Evolutionary conservation across 1,284 basidiomycete genomes (phyloP).

Genomic region (Ustilago cynodontis): DNA sequence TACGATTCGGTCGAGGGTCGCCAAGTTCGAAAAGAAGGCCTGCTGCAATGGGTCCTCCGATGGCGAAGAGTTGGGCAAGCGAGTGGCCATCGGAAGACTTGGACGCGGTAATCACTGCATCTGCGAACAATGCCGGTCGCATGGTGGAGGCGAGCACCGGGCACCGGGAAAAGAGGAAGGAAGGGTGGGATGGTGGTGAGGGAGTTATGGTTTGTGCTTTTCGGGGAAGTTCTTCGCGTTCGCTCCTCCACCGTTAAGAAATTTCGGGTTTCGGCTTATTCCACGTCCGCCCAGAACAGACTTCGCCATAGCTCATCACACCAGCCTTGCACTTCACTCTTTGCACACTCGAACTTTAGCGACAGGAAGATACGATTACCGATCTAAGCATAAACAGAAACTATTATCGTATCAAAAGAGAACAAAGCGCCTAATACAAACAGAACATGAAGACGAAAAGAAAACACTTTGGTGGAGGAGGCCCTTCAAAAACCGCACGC

Average conservation of each 20-base stretch:
- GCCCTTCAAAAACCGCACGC: slow-evolving; percentile 19
- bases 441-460: slow-evolving; percentile 8
- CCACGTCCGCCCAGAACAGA: neutral
- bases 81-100: slow-evolving; percentile 34
- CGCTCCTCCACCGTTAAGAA: neutral
- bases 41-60: slow-evolving; percentile 35
- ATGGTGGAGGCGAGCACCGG: slow-evolving; percentile 11
- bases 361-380: neutral
- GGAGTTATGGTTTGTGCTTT: slow-evolving; percentile 17
- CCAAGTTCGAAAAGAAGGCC: slow-evolving; percentile 38
- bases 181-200: no score
- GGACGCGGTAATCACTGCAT: slow-evolving; percentile 42
- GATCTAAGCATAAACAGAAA: no score
- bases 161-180: neutral
- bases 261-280: neutral
- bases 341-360: neutral
- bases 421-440: neutral
- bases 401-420: neutral
- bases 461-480: neutral
- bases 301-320: neutral
- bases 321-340: no score
- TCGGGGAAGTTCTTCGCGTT: slow-evolving; percentile 6
- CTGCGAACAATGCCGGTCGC: slow-evolving; percentile 46
- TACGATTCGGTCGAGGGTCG: slow-evolving; percentile 34
- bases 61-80: slow-evolving; percentile 56